Evolutionary conservation across 495 filamentous ascomycete species (phyloP).

Genomic region (Aspergillus hancockii): DNA sequence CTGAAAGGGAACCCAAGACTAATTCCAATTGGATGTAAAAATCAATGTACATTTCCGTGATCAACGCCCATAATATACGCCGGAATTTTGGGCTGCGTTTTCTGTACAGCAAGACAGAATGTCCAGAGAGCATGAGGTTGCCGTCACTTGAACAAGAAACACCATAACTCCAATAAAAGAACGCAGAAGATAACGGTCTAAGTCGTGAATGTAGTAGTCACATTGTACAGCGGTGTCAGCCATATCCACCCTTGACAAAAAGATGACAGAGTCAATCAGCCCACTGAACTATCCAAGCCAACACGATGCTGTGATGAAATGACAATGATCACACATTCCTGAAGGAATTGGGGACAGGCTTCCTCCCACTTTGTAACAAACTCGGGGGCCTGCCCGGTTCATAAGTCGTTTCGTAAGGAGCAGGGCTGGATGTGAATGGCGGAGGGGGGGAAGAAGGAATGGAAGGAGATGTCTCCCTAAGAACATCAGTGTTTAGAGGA

Average conservation of each 20-base stretch:
- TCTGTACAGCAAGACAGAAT: background rate
- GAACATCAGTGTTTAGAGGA: background rate
- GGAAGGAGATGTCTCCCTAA: constrained; percentile 23
- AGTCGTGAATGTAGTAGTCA: background rate
- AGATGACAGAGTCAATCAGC: background rate
- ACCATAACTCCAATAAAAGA: background rate
- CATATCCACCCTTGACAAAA: background rate
- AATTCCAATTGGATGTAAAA: background rate
- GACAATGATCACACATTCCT: constrained; percentile 29
- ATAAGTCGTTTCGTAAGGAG: constrained; percentile 25
- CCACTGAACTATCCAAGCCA: background rate
- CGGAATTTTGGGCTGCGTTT: background rate
- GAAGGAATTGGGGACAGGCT: constrained; percentile 36
- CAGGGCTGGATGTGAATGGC: constrained; percentile 29
- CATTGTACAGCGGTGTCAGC: background rate
- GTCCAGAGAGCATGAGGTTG: background rate
- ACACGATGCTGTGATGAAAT: background rate
- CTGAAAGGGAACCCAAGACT: background rate
- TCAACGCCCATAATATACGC: background rate
- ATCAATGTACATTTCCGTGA: background rate
- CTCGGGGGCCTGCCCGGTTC: constrained; percentile 41
- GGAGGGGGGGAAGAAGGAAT: constrained; percentile 38
- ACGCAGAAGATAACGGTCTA: background rate
- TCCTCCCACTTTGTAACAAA: constrained; percentile 45
- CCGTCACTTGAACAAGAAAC: background rate